Evolutionary conservation across 1,284 basidiomycete genomes (phyloP).

Genomic region (Fomes fomentarius): DNA sequence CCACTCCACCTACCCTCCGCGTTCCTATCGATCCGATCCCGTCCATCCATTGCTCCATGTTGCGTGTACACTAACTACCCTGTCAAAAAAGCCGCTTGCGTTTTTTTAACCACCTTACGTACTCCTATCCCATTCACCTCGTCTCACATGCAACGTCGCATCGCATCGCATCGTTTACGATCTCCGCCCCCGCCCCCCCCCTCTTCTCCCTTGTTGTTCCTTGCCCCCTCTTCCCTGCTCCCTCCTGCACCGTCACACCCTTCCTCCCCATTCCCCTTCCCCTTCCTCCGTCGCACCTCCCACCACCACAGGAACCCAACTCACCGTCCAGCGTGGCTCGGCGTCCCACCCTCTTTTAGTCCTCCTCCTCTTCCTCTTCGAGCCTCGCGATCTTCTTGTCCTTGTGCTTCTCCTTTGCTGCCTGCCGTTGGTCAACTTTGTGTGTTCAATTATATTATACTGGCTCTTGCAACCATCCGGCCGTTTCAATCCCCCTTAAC

Average conservation of each 20-base stretch:
- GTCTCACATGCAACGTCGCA: too few species aligned
- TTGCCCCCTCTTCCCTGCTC: neutral
- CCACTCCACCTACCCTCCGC: too few species aligned
- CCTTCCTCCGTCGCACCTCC: neutral
- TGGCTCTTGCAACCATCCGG: too few species aligned
- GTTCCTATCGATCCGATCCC: too few species aligned
- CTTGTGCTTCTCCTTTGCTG: too few species aligned
- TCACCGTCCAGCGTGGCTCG: conserved; percentile 27
- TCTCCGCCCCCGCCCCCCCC: neutral
- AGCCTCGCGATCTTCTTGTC: neutral
- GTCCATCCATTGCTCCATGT: too few species aligned
- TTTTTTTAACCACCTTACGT: too few species aligned
- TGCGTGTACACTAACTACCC: too few species aligned
- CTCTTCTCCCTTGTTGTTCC: neutral
- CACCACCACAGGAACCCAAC: conserved; percentile 10
- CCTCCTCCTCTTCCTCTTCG: neutral
- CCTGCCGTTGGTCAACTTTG: too few species aligned
- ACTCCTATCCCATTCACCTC: too few species aligned
- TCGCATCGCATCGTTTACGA: neutral
- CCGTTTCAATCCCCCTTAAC: too few species aligned
- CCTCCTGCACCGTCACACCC: neutral
- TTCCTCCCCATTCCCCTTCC: neutral
- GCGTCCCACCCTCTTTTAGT: conserved; percentile 16
- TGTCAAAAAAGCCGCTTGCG: too few species aligned
- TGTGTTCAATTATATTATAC: neutral